Evolutionary conservation across 176 grass and related monocot genomes (phyloP).

Genomic region (Oryza nivara): DNA sequence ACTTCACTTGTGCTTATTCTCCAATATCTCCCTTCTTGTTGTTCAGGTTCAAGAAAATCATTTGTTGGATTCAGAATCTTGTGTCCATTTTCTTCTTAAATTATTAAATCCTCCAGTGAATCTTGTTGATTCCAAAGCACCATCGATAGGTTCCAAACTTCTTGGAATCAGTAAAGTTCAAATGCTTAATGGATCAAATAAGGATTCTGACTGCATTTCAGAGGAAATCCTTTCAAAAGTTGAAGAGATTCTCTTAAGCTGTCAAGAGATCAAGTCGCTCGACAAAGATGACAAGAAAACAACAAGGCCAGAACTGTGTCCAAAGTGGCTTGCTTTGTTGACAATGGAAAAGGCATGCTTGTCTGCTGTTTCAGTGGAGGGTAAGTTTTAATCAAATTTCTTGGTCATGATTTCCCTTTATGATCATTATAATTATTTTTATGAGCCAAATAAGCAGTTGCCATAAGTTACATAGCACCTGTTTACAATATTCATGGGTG

Average conservation of each 20-base stretch:
- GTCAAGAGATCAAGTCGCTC: conserved; percentile 87
- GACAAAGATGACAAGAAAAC: conserved; percentile 53
- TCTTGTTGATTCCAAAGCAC: conserved; percentile 53
- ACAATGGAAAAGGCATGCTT: conserved; percentile 98
- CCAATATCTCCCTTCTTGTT: conserved; percentile 30
- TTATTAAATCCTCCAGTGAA: conserved; percentile 78
- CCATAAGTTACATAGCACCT: conserved; percentile 24
- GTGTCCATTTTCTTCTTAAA: conserved; percentile 90
- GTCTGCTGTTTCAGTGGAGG: conserved; percentile 87
- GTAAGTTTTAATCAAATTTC: conserved; percentile 52
- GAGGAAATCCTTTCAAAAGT: conserved; percentile 86
- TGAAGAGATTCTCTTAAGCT: conserved; percentile 85
- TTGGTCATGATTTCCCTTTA: conserved; percentile 5
- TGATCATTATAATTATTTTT: not conserved
- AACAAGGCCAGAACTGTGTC: conserved; percentile 76
- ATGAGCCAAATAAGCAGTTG: not conserved
- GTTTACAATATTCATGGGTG: conserved; percentile 2
- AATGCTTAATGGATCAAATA: conserved; percentile 58
- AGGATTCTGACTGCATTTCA: conserved; percentile 75
- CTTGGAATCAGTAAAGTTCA: conserved; percentile 86
- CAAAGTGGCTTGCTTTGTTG: conserved; percentile 98
- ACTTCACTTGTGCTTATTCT: conserved; percentile 31
- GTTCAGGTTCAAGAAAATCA: conserved; percentile 88
- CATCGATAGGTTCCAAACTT: conserved; percentile 90
- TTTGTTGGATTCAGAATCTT: conserved; percentile 84